phyloP scores from a whole-genome alignment of 768 basidiomycete genomes.

The Termitomyces sp. region DNA sequence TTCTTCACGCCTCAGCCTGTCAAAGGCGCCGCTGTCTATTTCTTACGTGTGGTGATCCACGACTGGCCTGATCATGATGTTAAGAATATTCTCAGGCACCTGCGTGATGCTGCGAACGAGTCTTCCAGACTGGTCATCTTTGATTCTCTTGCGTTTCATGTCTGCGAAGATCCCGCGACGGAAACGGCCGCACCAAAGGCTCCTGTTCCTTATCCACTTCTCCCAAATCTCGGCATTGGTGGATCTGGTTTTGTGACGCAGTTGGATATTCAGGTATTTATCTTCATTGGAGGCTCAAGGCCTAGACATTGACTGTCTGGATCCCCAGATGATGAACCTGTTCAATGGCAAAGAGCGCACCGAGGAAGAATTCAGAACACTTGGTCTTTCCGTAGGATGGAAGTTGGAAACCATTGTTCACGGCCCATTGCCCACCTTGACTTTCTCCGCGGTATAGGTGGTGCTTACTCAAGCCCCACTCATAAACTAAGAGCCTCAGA shows the following conservation, averaged over 20 bases:
- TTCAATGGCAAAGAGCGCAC: conserved; percentile 28
- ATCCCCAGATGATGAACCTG: conserved; percentile 22
- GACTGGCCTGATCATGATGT: conserved; percentile 23
- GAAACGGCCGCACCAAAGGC: conserved; percentile 4
- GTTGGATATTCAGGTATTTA: conserved; percentile 23
- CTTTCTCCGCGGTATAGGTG: conserved; percentile 7
- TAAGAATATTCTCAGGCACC: conserved; percentile 21
- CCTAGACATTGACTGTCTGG: not conserved
- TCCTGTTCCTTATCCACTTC: conserved; percentile 19
- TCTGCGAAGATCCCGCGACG: conserved; percentile 7
- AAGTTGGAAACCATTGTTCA: conserved; percentile 13
- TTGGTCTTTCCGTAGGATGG: conserved; percentile 23
- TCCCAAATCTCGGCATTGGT: conserved; percentile 22
- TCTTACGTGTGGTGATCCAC: conserved; percentile 27
- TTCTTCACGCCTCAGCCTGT: conserved; percentile 29
- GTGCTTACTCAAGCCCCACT: too few species aligned
- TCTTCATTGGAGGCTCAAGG: not conserved
- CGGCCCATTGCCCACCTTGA: conserved; percentile 4
- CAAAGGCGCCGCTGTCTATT: conserved; percentile 22
- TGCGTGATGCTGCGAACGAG: conserved; percentile 19
- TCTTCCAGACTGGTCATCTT: conserved; percentile 22
- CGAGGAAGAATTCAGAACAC: conserved; percentile 19
- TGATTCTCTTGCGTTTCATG: conserved; percentile 18
- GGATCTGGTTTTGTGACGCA: conserved; percentile 13
- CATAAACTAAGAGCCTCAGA: too few species aligned